These are phyloP conservation scores for Luffa aegyptiaca DNA, from an alignment of 306 rosid genomes.

Conservation along the genomic window DNA sequence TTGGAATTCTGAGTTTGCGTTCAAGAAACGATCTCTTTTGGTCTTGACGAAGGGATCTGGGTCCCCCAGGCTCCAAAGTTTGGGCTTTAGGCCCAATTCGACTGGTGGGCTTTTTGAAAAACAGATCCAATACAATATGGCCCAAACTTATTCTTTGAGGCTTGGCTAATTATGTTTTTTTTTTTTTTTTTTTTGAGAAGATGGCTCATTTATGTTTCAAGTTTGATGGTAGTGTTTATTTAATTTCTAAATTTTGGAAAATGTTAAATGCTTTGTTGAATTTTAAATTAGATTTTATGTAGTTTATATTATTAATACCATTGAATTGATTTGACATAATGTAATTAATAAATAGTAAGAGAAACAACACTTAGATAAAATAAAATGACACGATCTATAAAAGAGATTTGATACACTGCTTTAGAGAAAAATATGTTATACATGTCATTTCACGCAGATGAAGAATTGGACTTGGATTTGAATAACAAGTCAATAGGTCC, in stretches of 20 bases:
- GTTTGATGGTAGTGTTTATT: too few relatives aligned
- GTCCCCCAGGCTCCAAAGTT: background rate
- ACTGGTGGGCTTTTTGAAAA: background rate
- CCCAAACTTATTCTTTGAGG: background rate
- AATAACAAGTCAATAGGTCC: accelerated
- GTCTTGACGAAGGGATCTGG: background rate
- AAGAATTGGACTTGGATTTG: background rate
- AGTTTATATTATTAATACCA: background rate
- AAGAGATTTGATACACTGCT: background rate
- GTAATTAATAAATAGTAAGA: background rate
- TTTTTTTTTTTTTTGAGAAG: too few relatives aligned
- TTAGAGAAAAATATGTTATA: background rate
- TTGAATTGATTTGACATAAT: background rate
- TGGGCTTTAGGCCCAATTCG: background rate
- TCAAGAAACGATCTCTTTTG: background rate
- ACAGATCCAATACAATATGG: background rate
- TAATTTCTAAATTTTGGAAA: too few relatives aligned
- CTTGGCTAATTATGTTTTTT: too few relatives aligned
- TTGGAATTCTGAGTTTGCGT: background rate
- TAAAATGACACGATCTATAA: background rate
- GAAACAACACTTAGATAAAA: background rate
- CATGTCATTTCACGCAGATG: background rate
- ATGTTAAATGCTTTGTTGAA: too few relatives aligned
- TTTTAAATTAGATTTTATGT: background rate
- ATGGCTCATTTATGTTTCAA: too few relatives aligned